Evolutionary conservation across 495 filamentous ascomycete genomes (phyloP), one percentile per base, ranked within the genome.

Genomic region (Immersiella caudata): DNA sequence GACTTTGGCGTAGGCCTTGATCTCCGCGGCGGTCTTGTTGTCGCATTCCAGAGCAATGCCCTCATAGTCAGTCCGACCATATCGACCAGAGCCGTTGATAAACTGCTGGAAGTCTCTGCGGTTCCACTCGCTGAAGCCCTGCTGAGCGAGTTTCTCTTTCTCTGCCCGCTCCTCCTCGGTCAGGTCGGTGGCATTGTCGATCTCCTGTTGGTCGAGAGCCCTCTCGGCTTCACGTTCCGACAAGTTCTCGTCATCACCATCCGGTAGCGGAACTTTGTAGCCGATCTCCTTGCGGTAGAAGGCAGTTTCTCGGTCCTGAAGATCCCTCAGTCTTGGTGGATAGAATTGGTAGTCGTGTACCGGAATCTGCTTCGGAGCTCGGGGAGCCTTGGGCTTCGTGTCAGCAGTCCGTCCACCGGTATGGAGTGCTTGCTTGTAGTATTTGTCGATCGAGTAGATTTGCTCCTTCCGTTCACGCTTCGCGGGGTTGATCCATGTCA

Each of bases 271-370:
- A 14, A 92, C 92, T 74, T 97, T 97, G 81, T 97, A 95, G 20
- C 90, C 89, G 64, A 97, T 96, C 75, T 97, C 92, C 79, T 97
- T 97, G 58, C 95, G 92, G 76, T 95, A 97, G 75, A 85, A 96
- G 0, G 96, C 96, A 0, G 94, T 97, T 79, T 99, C 96, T 69
- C 94, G 89, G 68, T 97, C 94, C 78, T 99, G 96, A 14, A 99
- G 85, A 69, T 97, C 93, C 36, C 87, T 87, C 18, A 99, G 86
- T 14, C 86, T 82, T 0, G 87, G 82, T 0, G 93, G 94, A 72
- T 96, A 99, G 83, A 99, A 99, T 70, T 99, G 96, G 79, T 96
- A 98, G 73, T 99, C 96, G 73, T 97, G 93, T 40, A 97, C 89
- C 2, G 88, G 79, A 25, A 96, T 84, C 73, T 99, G 96, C 79